Base-by-base conservation (phyloP, 2,329 filamentous ascomycete species). In the Pseudocercospora cruenta region DNA sequence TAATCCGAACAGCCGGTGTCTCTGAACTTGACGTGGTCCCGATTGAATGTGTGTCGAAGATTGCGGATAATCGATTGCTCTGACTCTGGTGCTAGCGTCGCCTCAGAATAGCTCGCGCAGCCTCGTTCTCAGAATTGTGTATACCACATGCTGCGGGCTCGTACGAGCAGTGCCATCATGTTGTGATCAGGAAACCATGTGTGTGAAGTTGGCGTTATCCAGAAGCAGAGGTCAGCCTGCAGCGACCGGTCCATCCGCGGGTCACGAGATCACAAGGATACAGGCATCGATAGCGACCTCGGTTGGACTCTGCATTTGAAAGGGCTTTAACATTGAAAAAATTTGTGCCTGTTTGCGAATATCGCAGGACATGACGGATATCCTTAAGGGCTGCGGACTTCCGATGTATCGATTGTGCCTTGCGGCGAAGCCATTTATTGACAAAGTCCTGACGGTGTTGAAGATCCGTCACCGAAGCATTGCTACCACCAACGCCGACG, bases 401-500 rank as follows among this genome's bases (percentile, higher is more conserved):
- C 39, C 39, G 4, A 43, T 43, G 2, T 43, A 43, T 43, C 2
- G 6, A 43, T 43, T 43, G 47, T 51, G 47, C 22, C 47, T 51
- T 26, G 22, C 22, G 22, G 21, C 47, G 19, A 51, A 51, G 47
- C 39, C 39, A 43, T 7, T 51, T 21, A 51, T 14, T 51, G 21
- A 26, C 47, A 51, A 24, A 14, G 9, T 12, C 47, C 10, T 22
- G 47, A 51, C 47, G 22, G 22, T 24, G 47, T 51, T 51, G 47
- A 51, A 51, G 22, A 22, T 51, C 21, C n/a, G 22, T 21, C 47
- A 51, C 19, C 9, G 19, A 51, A 51, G 9, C 47, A 24, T 14
- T 51, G 22, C 19, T 55, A n/a, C 55, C 55, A 58, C 55, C 28
- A 36, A 24, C 55, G 55, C 33, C 55, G 9, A 43, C 55, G 55